These are phyloP conservation scores for Daldinia vernicosa DNA, from an alignment of 495 filamentous ascomycete genomes.

Conservation along the genomic window DNA sequence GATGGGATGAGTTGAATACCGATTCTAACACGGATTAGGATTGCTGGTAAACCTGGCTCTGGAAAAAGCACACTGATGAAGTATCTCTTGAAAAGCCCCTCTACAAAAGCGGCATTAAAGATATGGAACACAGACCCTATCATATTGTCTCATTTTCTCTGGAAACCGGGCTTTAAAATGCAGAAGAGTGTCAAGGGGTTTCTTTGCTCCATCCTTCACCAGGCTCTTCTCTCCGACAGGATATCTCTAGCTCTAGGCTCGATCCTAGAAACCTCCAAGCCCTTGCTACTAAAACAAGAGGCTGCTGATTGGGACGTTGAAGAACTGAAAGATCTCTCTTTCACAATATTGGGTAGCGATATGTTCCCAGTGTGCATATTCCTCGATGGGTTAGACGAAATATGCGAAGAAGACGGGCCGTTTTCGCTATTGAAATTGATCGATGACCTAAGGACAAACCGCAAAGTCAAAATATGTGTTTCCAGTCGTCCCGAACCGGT, in stretches of 20 bases:
- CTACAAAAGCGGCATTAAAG: background rate
- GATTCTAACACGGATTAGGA: background rate
- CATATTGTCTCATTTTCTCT: background rate
- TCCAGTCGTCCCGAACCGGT: background rate
- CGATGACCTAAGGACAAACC: background rate
- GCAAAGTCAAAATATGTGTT: background rate
- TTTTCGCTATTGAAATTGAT: background rate
- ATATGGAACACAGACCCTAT: background rate
- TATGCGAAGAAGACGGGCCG: background rate
- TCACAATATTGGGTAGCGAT: background rate
- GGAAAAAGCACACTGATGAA: background rate
- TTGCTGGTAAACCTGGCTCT: background rate
- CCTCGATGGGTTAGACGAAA: background rate
- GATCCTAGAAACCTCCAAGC: background rate
- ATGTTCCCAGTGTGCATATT: background rate
- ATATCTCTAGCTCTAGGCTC: background rate
- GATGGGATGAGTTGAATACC: background rate
- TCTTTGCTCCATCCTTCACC: background rate
- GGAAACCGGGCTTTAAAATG: background rate
- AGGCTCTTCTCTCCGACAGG: background rate
- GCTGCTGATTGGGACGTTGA: background rate
- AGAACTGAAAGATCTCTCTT: background rate
- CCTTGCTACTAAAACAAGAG: background rate
- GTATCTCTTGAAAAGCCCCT: background rate
- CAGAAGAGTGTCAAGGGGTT: background rate